Evolutionary conservation across 306 rosid species (phyloP).

Genomic region (Gillenia trifoliata): DNA sequence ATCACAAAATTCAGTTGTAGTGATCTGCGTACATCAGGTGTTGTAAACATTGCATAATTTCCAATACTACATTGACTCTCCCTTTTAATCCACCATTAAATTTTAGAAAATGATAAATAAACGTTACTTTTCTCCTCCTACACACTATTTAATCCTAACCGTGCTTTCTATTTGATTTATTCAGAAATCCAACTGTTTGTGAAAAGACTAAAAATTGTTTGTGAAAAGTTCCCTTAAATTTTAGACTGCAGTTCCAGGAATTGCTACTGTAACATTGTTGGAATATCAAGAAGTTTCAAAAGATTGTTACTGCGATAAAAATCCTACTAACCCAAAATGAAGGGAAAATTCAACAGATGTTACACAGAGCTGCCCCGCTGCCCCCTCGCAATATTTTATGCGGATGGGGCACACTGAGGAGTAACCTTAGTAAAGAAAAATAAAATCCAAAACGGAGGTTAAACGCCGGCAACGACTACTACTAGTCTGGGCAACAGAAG

Average conservation of each 20-base stretch:
- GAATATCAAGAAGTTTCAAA: not conserved
- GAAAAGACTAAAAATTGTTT: too few species aligned
- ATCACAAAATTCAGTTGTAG: too few species aligned
- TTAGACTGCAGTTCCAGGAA: not conserved
- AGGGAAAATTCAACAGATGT: not conserved
- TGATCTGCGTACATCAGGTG: not conserved
- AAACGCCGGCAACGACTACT: not conserved
- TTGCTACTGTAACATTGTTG: not conserved
- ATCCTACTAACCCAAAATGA: not conserved
- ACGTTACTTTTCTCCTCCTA: too few species aligned
- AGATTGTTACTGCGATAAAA: not conserved
- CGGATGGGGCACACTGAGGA: not conserved
- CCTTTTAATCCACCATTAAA: too few species aligned
- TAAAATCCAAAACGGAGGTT: not conserved
- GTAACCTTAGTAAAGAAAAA: not conserved
- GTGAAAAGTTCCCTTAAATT: too few species aligned
- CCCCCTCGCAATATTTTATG: not conserved
- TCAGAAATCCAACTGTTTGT: not conserved
- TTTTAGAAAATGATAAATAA: too few species aligned
- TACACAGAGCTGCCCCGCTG: not conserved
- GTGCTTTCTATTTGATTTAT: not conserved
- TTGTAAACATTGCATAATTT: not conserved
- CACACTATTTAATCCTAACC: not conserved
- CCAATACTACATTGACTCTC: too few species aligned
- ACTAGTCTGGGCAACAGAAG: not conserved